Evolutionary conservation across 2,329 filamentous ascomycete species (phyloP), one percentile per base, ranked within the genome.

Genomic region (Talaromyces funiculosus): DNA sequence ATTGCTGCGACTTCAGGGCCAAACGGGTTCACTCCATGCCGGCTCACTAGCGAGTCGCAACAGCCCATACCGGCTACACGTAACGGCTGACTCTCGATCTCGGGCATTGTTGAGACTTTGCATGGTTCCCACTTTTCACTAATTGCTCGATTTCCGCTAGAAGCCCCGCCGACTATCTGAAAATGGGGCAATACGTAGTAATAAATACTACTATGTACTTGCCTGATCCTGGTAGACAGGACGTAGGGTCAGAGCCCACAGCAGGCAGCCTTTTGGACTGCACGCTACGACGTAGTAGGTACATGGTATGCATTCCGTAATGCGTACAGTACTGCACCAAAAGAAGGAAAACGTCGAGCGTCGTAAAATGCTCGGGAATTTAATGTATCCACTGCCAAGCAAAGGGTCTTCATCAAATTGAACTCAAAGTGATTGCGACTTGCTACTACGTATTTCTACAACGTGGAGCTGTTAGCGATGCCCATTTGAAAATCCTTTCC

Each of bases 1-100:
- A 26, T 22, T 57, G 14, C 59, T 33, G 55, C 47, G 40, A 40
- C 45, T 35, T 55, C 37, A 61, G 60, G 60, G 60, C 31, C 60
- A 47, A 49, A 53, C 38, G 49, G 60, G 24, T 51, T 47, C 26
- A 29, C 51, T 54, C 33, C 51, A 29, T 40, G 26, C 51, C 22
- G 26, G 38, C 37, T 26, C 57, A 33, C 57, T 24, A 60, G 57
- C 22, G 57, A 53, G 38, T 54, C 37, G 49, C 20, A 60, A 59
- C 45, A 59, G 37, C 53, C 20, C 57, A 45, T 43, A 35, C 45
- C 33, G 35, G 29, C 20, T 37, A 57, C 31, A 40, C n/a, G 47
- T 42, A 53, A 37, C 31, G 43, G 12, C 53, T 35, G 43, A 40
- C 16, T 37, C 45, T 45, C 59, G 45, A 35, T 53, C 37, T 59